These are phyloP conservation scores for Talaromyces amestolkiae DNA, from an alignment of 2,329 filamentous ascomycete genomes.

Conservation along the genomic window DNA sequence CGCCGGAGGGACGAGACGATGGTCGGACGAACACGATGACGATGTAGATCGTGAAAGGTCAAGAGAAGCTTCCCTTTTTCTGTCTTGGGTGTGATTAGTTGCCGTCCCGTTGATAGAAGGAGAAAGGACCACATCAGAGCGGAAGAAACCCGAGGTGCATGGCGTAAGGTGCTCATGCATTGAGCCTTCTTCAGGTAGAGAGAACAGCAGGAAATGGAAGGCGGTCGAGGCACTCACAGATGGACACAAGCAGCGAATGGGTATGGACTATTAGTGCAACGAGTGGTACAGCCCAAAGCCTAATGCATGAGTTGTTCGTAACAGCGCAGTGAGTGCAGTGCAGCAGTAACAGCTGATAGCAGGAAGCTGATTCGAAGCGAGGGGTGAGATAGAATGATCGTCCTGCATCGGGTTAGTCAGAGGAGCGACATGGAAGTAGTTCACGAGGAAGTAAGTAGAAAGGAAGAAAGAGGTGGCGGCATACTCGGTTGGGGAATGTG, in stretches of 20 bases:
- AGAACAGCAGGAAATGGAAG: background rate
- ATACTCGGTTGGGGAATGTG: background rate
- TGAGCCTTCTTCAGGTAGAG: background rate
- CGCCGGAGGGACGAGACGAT: background rate
- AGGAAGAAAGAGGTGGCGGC: background rate
- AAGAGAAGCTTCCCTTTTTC: background rate
- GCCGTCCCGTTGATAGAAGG: background rate
- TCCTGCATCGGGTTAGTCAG: background rate
- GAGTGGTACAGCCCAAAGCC: background rate
- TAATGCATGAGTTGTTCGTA: conserved; percentile 10
- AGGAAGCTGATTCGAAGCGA: conserved; percentile 1
- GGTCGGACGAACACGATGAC: background rate
- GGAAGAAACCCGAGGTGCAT: background rate
- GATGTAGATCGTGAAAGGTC: background rate
- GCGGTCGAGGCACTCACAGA: conserved; percentile 5
- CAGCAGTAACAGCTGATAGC: background rate
- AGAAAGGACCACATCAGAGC: background rate
- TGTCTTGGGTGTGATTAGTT: background rate
- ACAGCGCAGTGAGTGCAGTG: background rate
- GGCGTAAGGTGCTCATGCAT: background rate
- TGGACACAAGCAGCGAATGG: background rate
- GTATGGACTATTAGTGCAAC: background rate
- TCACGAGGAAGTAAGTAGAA: background rate
- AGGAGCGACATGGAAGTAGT: background rate
- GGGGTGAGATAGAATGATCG: background rate